Evolutionary conservation across 192 early-diverging fungal species (phyloP).

Genomic region (Mortierella alpina): DNA sequence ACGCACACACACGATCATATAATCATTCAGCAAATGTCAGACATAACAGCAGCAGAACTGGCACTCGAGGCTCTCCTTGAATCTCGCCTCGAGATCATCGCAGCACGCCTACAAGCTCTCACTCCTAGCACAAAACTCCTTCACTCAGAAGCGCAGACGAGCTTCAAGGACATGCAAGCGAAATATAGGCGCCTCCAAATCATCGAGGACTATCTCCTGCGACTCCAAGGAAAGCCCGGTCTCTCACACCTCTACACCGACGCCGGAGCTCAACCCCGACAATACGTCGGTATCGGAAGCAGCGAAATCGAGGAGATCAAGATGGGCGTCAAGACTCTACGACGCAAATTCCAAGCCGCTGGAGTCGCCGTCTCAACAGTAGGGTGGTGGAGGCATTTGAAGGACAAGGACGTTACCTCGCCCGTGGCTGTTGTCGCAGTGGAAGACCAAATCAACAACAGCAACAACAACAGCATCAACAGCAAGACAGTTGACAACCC

Average conservation of each 20-base stretch:
- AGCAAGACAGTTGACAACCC: not conserved
- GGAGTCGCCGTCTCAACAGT: conserved; percentile 28
- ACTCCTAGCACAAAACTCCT: conserved; percentile 3
- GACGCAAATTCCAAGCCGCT: conserved; percentile 49
- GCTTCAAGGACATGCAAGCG: conserved; percentile 10
- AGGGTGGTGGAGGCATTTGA: conserved; percentile 54
- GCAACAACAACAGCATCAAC: not conserved
- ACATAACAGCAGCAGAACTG: conserved; percentile 39
- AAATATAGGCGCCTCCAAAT: conserved; percentile 28
- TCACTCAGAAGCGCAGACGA: conserved; percentile 14
- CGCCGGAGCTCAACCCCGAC: conserved; percentile 22
- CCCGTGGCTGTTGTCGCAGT: not conserved
- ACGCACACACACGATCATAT: not conserved
- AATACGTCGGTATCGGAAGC: conserved; percentile 12
- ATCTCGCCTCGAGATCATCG: conserved; percentile 38
- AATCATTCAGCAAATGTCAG: conserved; percentile 7
- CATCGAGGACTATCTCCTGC: conserved; percentile 38
- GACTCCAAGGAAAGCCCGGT: conserved; percentile 49
- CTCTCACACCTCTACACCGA: conserved; percentile 21
- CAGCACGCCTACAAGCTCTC: conserved; percentile 22
- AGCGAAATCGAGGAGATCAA: conserved; percentile 44
- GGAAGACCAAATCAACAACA: not conserved
- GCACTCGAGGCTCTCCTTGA: conserved; percentile 45
- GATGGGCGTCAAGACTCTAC: conserved; percentile 52
- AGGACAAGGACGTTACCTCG: conserved; percentile 19